These are phyloP conservation scores for Nicotiana sylvestris DNA, from an alignment of 257 asterid genomes.

Conservation along the genomic window DNA sequence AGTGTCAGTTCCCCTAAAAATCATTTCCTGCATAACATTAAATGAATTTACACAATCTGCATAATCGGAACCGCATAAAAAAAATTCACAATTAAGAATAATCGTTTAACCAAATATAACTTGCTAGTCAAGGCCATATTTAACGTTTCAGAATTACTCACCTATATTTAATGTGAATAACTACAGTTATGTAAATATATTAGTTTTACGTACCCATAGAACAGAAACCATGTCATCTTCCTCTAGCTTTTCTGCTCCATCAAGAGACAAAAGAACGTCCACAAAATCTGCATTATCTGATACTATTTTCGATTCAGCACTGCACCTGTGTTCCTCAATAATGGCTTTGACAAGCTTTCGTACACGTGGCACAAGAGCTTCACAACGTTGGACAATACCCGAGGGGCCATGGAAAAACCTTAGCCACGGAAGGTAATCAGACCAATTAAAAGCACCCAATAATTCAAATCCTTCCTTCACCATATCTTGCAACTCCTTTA, in stretches of 20 bases:
- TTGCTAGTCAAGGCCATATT: too few relatives aligned
- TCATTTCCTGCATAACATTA: slow-evolving; percentile 37
- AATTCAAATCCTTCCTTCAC: slow-evolving; percentile 58
- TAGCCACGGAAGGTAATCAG: slow-evolving; percentile 52
- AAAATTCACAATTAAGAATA: slow-evolving; percentile 29
- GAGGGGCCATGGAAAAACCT: slow-evolving; percentile 39
- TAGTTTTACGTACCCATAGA: slow-evolving; percentile 51
- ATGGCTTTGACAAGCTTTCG: slow-evolving; percentile 28
- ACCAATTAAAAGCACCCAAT: slow-evolving; percentile 55
- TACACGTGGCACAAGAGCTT: slow-evolving; percentile 34
- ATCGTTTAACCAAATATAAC: slow-evolving; percentile 35
- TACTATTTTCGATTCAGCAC: not conserved
- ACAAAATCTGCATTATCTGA: slow-evolving; percentile 45
- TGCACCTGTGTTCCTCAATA: slow-evolving; percentile 30
- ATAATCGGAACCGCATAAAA: not conserved
- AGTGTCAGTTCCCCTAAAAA: slow-evolving; percentile 54
- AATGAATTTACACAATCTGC: not conserved
- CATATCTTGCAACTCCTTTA: slow-evolving; percentile 33
- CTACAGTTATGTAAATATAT: not conserved
- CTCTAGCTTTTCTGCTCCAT: slow-evolving; percentile 62
- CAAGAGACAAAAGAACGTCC: slow-evolving; percentile 58
- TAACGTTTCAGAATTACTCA: too few relatives aligned
- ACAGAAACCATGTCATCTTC: slow-evolving; percentile 82
- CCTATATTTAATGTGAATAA: not conserved
- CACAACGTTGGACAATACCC: slow-evolving; percentile 33